Conservation (phyloP, 2,329 filamentous ascomycete species). For the Fusarium pseudonygamai region DNA sequence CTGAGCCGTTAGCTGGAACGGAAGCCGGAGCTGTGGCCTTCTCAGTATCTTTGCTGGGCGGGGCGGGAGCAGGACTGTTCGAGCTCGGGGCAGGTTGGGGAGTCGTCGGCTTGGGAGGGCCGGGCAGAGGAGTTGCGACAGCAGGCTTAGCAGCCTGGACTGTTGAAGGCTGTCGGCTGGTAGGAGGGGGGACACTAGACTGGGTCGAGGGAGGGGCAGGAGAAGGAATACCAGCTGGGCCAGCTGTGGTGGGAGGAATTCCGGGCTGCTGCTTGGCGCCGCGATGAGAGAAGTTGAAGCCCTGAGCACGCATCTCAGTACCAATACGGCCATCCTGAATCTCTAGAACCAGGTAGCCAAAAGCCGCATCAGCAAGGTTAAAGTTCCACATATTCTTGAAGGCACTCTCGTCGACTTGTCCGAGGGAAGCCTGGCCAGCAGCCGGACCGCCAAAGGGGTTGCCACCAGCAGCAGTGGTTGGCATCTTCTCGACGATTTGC, state of each 20-base stretch:
- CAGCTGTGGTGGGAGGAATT: conserved; percentile 45
- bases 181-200: conserved; percentile 46
- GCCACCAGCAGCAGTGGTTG: conserved; percentile 89
- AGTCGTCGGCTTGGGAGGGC: conserved; percentile 53
- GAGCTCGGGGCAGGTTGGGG: conserved; percentile 60
- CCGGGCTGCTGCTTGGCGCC: conserved; percentile 77
- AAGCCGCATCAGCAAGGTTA: conserved; percentile 95
- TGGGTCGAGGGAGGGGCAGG: conserved; percentile 51
- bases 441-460: conserved; percentile 94
- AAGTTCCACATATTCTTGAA: conserved; percentile 99
- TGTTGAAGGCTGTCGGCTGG: conserved; percentile 51
- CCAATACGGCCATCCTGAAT: conserved; percentile 95
- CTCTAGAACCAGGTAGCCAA: conserved; percentile 94
- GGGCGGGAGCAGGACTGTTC: conserved; percentile 51
- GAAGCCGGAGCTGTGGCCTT: conserved; percentile 59
- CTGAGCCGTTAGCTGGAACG: conserved; percentile 62
- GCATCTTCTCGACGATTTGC: conserved; percentile 98
- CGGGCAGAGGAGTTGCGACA: conserved; percentile 49
- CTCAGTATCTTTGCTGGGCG: conserved; percentile 63
- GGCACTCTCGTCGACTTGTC: conserved; percentile 95
- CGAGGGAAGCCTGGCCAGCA: conserved; percentile 75
- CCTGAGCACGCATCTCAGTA: conserved; percentile 98
- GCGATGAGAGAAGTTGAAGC: conserved; percentile 98
- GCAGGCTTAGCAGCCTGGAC: conserved; percentile 55
- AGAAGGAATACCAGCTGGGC: conserved; percentile 45